Conservation (phyloP, 2,329 filamentous ascomycete species). For the Phialemonium atrogriseum region DNA sequence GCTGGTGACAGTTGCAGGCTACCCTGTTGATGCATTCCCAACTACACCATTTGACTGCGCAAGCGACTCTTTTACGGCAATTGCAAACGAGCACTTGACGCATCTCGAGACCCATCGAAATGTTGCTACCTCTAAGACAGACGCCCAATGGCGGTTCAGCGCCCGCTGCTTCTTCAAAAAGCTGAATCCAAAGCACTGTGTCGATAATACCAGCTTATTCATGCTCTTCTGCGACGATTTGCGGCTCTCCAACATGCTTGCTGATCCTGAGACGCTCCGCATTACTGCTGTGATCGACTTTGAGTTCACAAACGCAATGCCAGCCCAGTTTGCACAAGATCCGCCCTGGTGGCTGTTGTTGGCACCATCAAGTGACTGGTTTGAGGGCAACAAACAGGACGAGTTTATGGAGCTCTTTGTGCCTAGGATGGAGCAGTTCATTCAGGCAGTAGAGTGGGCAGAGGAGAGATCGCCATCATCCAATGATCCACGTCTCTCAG, state of each 20-base stretch:
- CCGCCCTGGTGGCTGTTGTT: conserved; percentile 31
- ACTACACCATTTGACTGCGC: no score
- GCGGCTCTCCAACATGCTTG: conserved; percentile 28
- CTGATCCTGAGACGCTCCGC: conserved; percentile 22
- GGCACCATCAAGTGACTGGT: conserved; percentile 11
- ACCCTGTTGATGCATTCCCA: no score
- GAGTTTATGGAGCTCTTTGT: conserved; percentile 19
- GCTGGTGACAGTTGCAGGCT: no score
- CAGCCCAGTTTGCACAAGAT: conserved; percentile 27
- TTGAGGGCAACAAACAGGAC: conserved; percentile 4
- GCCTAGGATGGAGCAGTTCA: conserved; percentile 26
- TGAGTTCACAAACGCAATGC: conserved; percentile 33
- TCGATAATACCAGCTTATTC: conserved; percentile 25
- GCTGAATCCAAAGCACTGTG: conserved; percentile 20
- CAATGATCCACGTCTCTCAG: no score
- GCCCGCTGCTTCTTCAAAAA: conserved; percentile 22
- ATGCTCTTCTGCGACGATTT: conserved; percentile 30
- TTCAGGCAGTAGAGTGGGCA: conserved; percentile 22
- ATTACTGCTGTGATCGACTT: conserved; percentile 29
- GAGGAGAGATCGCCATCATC: no score
- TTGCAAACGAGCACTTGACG: conserved; percentile 16
- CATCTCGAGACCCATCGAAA: conserved; percentile 24
- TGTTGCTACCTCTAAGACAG: conserved; percentile 17
- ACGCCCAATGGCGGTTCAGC: conserved; percentile 20
- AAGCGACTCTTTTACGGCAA: no score